Evolutionary conservation across 169 alveolate species (phyloP).

Genomic region (Plasmodium inui): DNA sequence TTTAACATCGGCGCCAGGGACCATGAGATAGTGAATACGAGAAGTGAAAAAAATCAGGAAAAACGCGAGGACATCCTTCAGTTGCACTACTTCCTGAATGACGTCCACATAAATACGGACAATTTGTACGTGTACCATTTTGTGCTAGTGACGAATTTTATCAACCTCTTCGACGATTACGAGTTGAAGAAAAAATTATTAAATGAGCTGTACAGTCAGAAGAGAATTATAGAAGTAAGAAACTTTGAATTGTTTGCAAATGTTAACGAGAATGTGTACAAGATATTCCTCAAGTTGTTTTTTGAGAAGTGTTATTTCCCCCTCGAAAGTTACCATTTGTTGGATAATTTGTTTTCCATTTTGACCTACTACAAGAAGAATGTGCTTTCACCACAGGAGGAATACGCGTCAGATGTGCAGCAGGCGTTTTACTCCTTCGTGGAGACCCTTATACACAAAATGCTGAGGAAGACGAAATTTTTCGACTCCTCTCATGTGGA

Average conservation of each 20-base stretch:
- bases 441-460: constrained; percentile 24
- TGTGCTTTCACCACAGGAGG: neutral
- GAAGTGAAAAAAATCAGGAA: neutral
- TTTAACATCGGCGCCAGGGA: constrained; percentile 46
- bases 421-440: constrained; percentile 4
- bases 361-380: constrained; percentile 42
- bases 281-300: constrained; percentile 16
- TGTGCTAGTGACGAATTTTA: constrained; percentile 20
- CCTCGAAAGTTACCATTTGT: constrained; percentile 34
- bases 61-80: neutral
- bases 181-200: constrained; percentile 49
- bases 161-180: constrained; percentile 55
- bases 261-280: constrained; percentile 44
- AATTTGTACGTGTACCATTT: constrained; percentile 28
- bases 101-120: constrained; percentile 5
- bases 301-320: constrained; percentile 64
- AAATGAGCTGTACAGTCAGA: constrained; percentile 21
- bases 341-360: constrained; percentile 15
- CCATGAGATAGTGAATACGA: neutral
- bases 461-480: constrained; percentile 61
- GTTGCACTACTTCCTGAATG: constrained; percentile 38
- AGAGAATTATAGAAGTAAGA: constrained; percentile 27
- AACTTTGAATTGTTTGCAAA: constrained; percentile 24
- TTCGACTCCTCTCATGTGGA: constrained; percentile 30
- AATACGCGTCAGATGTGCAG: neutral